Percentiles rank a stretch among this genome's conserved stretches.
phyloP scores from a whole-genome alignment of 345 rosid species.

The Lumnitzera racemosa region DNA sequence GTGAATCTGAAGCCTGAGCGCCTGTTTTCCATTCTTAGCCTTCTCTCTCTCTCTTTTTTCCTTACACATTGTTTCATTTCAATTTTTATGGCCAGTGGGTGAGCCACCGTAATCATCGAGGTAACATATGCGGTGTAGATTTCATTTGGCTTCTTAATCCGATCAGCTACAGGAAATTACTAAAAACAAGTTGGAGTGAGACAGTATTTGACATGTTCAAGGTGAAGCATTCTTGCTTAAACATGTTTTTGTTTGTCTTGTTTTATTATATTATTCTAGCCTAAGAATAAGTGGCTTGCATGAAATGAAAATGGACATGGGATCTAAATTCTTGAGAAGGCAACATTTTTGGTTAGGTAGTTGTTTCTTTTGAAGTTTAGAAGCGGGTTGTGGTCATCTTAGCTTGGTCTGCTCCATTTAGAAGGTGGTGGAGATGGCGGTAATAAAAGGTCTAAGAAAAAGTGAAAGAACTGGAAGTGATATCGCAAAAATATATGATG shows the following conservation, averaged over 20 bases:
- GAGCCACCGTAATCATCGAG: conserved; percentile 94
- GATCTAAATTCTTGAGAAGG: too few relatives aligned
- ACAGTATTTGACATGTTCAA: conserved; percentile 96
- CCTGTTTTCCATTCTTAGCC: neutral
- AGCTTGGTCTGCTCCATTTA: too few relatives aligned
- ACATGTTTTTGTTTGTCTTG: conserved; percentile 1
- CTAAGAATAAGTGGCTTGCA: too few relatives aligned
- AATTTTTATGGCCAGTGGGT: conserved; percentile 59
- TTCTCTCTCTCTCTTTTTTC: neutral
- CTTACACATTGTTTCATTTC: conserved; percentile 6
- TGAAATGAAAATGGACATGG: too few relatives aligned
- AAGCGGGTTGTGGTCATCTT: too few relatives aligned
- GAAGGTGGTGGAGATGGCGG: too few relatives aligned
- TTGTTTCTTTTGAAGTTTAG: too few relatives aligned
- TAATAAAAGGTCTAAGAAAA: too few relatives aligned
- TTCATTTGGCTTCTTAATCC: conserved; percentile 98
- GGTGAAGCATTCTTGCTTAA: conserved; percentile 30
- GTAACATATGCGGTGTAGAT: conserved; percentile 96
- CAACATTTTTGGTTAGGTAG: too few relatives aligned
- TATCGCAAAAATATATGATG: too few relatives aligned
- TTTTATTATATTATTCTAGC: too few relatives aligned
- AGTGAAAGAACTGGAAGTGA: too few relatives aligned
- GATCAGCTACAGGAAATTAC: conserved; percentile 52
- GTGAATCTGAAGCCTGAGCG: conserved; percentile 24
- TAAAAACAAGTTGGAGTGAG: conserved; percentile 86